phyloP scores from a whole-genome alignment of 768 basidiomycete species.

The Lepiota brunneoincarnata region DNA sequence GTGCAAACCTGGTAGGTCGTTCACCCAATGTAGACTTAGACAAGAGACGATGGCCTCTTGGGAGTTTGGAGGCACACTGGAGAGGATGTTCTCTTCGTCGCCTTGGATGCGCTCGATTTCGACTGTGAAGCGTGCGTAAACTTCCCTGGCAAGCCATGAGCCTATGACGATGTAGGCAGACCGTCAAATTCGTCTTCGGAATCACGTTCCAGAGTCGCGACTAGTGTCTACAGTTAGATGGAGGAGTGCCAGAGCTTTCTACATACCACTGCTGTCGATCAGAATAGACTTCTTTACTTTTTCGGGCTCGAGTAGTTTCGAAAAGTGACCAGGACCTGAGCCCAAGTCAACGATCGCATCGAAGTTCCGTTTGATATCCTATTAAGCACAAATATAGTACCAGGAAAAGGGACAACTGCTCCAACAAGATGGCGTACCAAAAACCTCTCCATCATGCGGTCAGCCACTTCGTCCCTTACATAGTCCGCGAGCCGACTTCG shows the following conservation, averaged over 20 bases:
- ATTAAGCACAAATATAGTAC: conserved; percentile 10
- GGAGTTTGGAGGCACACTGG: conserved; percentile 62
- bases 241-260: background rate
- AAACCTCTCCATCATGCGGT: conserved; percentile 87
- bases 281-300: conserved; percentile 74
- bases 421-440: conserved; percentile 45
- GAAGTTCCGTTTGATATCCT: conserved; percentile 93
- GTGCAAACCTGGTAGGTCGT: conserved; percentile 84
- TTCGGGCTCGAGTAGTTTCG: conserved; percentile 70
- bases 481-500: conserved; percentile 86
- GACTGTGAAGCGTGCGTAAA: conserved; percentile 43
- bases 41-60: conserved; percentile 93
- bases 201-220: conserved; percentile 70
- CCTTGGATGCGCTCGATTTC: conserved; percentile 72
- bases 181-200: conserved; percentile 79
- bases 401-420: background rate
- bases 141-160: background rate
- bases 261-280: conserved; percentile 84
- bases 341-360: conserved; percentile 81
- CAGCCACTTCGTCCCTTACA: conserved; percentile 86
- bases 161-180: conserved; percentile 25
- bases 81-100: conserved; percentile 81
- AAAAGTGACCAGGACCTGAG: conserved; percentile 89
- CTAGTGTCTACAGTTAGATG: conserved; percentile 34
- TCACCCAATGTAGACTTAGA: conserved; percentile 93